Conservation (phyloP, 2,329 filamentous ascomycete species). For the Parastagonospora nodorum region DNA sequence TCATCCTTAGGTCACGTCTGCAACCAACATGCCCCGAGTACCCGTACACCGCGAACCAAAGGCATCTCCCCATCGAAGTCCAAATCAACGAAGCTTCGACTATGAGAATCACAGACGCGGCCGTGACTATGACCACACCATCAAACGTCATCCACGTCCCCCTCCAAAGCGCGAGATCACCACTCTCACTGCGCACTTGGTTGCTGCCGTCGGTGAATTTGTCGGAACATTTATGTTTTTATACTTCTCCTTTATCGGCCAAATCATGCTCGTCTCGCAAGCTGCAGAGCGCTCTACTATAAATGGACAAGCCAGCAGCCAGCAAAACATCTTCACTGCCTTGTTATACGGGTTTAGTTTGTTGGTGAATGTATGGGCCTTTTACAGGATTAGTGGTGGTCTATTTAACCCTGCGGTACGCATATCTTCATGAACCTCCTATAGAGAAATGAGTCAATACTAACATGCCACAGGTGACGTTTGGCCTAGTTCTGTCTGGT, state of each 20-base stretch:
- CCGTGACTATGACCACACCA: conserved; percentile 1
- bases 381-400: conserved; percentile 35
- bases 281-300: conserved; percentile 15
- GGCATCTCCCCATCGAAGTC: conserved; percentile 4
- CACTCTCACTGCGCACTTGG: conserved; percentile 22
- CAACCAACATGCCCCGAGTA: conserved; percentile 7
- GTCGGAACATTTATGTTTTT: conserved; percentile 41
- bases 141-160: not conserved
- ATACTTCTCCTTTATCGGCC: conserved; percentile 36
- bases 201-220: conserved; percentile 36
- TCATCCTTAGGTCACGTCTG: not conserved
- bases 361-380: conserved; percentile 39
- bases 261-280: conserved; percentile 29
- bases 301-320: conserved; percentile 22
- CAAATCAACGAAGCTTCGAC: conserved; percentile 4
- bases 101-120: not conserved
- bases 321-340: conserved; percentile 32
- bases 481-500: conserved; percentile 29
- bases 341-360: conserved; percentile 37
- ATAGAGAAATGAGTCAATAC: not conserved
- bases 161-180: conserved; percentile 10
- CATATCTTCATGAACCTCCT: conserved; percentile 1
- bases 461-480: conserved; percentile 20
- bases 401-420: conserved; percentile 25
- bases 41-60: conserved; percentile 14